Evolutionary conservation across 2,329 filamentous ascomycete species (phyloP).

Genomic region (Aureobasidium melanogenum): DNA sequence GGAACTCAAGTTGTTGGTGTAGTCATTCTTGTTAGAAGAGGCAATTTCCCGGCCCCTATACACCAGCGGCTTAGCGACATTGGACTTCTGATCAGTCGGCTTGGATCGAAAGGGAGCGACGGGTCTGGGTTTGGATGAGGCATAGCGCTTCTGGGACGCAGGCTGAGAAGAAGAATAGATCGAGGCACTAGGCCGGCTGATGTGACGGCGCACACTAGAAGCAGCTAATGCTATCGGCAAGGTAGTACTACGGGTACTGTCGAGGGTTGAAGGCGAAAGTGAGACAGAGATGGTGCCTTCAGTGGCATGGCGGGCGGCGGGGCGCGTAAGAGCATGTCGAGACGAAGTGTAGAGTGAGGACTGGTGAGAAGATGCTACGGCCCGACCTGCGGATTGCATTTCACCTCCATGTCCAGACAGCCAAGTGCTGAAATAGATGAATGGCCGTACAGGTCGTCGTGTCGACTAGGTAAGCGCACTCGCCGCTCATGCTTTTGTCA

Average conservation of each 20-base stretch:
- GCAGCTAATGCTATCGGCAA: background rate
- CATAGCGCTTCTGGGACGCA: background rate
- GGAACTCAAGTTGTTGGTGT: background rate
- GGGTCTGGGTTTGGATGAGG: background rate
- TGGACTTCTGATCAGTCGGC: background rate
- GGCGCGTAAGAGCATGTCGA: background rate
- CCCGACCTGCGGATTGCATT: slow-evolving; percentile 11
- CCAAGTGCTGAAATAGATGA: background rate
- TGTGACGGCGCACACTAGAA: background rate
- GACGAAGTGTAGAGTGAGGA: background rate
- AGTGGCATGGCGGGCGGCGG: background rate
- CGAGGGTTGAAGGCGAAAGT: background rate
- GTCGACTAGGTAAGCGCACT: background rate
- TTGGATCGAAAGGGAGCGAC: background rate
- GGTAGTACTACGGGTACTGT: background rate
- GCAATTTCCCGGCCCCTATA: background rate
- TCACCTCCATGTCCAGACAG: slow-evolving; percentile 6
- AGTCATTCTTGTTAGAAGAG: background rate
- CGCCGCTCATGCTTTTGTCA: background rate
- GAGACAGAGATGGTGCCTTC: background rate
- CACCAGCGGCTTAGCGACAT: background rate
- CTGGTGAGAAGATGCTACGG: background rate
- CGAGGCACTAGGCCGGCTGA: background rate
- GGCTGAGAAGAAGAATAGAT: background rate
- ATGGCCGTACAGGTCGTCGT: background rate